A percentile compares a stretch with the other conserved stretches of the same genome.
phyloP scores from a whole-genome alignment of 139 green algal genomes.

The Chlamydomonas asymmetrica region DNA sequence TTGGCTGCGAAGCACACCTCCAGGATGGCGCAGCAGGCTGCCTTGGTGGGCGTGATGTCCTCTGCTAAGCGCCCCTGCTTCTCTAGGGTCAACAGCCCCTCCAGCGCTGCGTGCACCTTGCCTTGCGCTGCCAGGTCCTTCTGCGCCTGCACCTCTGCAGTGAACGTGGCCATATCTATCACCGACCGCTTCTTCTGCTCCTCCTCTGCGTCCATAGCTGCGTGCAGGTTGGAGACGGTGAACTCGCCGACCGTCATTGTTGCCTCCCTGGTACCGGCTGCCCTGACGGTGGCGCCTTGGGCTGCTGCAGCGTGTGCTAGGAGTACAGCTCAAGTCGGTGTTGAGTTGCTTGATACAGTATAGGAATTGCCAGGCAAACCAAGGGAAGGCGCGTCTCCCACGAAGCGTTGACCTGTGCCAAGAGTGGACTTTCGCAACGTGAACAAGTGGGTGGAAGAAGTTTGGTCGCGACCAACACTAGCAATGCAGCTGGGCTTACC shows the following conservation, averaged over 20 bases:
- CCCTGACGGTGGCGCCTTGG: too few species aligned
- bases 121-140: constrained; percentile 41
- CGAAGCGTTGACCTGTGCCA: too few species aligned
- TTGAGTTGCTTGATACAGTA: too few species aligned
- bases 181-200: constrained; percentile 47
- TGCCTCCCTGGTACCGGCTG: too few species aligned
- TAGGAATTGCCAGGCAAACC: too few species aligned
- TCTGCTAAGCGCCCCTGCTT: constrained; percentile 82
- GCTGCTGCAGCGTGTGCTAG: too few species aligned
- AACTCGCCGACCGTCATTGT: constrained; percentile 54
- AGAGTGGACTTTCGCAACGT: too few species aligned
- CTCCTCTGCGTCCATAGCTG: constrained; percentile 57
- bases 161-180: constrained; percentile 65
- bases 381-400: too few species aligned
- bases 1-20: constrained; percentile 70
- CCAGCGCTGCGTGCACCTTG: constrained; percentile 57
- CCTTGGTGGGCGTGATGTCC: constrained; percentile 81
- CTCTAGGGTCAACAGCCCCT: constrained; percentile 84
- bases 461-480: too few species aligned
- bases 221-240: constrained; percentile 53
- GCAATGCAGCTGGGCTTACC: too few species aligned
- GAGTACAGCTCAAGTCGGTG: too few species aligned
- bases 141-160: constrained; percentile 46
- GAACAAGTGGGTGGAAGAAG: too few species aligned
- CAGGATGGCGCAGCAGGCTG: constrained; percentile 81